Evolutionary conservation across 805 yeast genomes (phyloP), one percentile per base, ranked within the genome.

Genomic region (Huiozyma sinensis): DNA sequence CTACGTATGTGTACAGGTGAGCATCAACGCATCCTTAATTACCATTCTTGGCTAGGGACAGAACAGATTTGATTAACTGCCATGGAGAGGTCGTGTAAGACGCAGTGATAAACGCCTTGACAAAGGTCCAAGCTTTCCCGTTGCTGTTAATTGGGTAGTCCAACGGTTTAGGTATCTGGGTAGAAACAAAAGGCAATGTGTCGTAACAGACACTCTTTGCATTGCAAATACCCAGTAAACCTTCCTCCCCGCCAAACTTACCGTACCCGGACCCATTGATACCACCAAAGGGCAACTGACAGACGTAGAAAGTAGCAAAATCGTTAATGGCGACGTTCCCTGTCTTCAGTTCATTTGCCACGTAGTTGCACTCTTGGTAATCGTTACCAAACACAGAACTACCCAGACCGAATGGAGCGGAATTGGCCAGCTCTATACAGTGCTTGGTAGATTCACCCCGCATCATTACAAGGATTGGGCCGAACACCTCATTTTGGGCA

Each of bases 251-350:
- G 24, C 96, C 95, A 68, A 92, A 92, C 61, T 90, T 90, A 45
- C 98, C 98, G 58, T 88, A 92, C 0, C 99, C 99, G 6, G 95
- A 83, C 39, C 88, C 92, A 52, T 81, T 81, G 28, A 76, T 76
- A 30, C 99, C 99, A 44, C 99, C 99, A 66, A 92, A 92, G 31
- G 99, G 99, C 53, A 92, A 71, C 65, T 92, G 98, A 52, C 96
- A 89, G 33, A 92, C 86, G 57, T 89, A 87, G 58, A 79, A 92
- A 0, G 97, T 90, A 6, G 97, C 99, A 70, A 92, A 92, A 67
- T 92, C 99, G 63, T 92, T 92, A 49, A 92, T 85, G 7, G 98
- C 96, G 39, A 92, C 95, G 58, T 89, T 92, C 27, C 98, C 99
- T 37, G 89, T 74, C 33, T 78, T 72, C 52, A 92, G 64, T 7